phyloP scores from a whole-genome alignment of 2,329 filamentous ascomycete genomes.

The Aspergillus ustus region DNA sequence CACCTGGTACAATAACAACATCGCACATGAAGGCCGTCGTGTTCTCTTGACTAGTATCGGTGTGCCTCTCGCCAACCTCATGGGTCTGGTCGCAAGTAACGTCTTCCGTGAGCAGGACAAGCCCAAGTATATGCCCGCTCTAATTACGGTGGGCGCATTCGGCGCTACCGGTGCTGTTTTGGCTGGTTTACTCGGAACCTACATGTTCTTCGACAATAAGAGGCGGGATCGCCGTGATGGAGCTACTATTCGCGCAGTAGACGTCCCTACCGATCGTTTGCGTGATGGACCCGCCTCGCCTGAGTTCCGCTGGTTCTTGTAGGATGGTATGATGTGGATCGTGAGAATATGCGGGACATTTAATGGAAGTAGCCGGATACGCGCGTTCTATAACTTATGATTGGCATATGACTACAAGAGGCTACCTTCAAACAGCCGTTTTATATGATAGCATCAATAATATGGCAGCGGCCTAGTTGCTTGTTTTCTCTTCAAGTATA shows the following conservation, averaged over 20 bases:
- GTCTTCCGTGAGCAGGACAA: constrained; percentile 68
- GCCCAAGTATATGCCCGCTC: constrained; percentile 69
- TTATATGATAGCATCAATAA: no score
- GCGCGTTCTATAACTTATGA: not conserved
- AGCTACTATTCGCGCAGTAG: constrained; percentile 57
- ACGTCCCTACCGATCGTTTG: constrained; percentile 62
- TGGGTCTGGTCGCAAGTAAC: constrained; percentile 72
- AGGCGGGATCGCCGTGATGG: constrained; percentile 63
- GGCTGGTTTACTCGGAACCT: constrained; percentile 61
- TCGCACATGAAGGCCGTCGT: constrained; percentile 75
- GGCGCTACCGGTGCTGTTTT: constrained; percentile 63
- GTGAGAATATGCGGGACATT: not conserved
- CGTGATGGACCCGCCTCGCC: constrained; percentile 58
- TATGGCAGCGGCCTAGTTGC: no score
- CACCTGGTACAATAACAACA: constrained; percentile 81
- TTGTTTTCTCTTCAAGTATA: no score
- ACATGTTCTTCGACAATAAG: constrained; percentile 69
- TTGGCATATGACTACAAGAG: no score
- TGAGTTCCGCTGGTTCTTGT: constrained; percentile 63
- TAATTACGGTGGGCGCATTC: constrained; percentile 59
- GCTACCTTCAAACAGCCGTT: no score
- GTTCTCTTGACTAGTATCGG: constrained; percentile 72
- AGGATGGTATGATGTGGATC: not conserved
- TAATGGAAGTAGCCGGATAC: not conserved
- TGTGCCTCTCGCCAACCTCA: constrained; percentile 75